phyloP scores from a whole-genome alignment of 306 rosid species.

The Pterocarpus santalinus region DNA sequence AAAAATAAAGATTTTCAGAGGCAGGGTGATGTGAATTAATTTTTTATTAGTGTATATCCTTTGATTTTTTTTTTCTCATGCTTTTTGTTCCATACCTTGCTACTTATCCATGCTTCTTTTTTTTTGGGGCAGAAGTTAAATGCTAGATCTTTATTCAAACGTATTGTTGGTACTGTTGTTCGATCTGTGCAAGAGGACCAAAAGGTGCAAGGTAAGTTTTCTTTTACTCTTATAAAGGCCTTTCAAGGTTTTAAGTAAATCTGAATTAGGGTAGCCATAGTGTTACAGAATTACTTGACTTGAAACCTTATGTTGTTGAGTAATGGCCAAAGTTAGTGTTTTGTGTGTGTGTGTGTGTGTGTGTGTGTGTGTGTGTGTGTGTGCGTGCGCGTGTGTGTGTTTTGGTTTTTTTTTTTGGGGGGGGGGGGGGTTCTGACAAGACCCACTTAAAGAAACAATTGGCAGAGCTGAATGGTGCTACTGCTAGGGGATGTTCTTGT shows the following conservation, averaged over 20 bases:
- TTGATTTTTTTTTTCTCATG: not conserved
- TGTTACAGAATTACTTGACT: not conserved
- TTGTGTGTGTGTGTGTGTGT: too few species aligned
- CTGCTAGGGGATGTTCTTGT: not conserved
- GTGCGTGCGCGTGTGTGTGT: too few species aligned
- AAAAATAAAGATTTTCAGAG: not conserved
- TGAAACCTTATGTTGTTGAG: too few species aligned
- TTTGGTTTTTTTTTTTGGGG: too few species aligned
- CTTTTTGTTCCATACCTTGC: not conserved
- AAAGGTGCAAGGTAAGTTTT: constrained; percentile 80
- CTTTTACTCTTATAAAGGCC: constrained; percentile 20
- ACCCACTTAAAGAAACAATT: too few species aligned
- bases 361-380: too few species aligned
- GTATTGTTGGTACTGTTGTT: constrained; percentile 95
- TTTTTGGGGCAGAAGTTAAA: constrained; percentile 73
- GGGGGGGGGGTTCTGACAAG: too few species aligned
- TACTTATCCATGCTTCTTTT: constrained; percentile 42
- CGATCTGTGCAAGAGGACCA: constrained; percentile 94
- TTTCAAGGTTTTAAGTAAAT: constrained; percentile 26
- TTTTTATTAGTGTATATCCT: not conserved
- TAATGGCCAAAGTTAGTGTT: too few species aligned
- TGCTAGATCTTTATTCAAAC: constrained; percentile 81
- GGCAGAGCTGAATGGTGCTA: not conserved
- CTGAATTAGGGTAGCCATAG: not conserved
- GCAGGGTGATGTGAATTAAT: not conserved